A percentile compares a stretch with the other conserved stretches of the same genome.
Conservation (phyloP, 1,284 basidiomycete species). For the Anthracocystis setariae region DNA sequence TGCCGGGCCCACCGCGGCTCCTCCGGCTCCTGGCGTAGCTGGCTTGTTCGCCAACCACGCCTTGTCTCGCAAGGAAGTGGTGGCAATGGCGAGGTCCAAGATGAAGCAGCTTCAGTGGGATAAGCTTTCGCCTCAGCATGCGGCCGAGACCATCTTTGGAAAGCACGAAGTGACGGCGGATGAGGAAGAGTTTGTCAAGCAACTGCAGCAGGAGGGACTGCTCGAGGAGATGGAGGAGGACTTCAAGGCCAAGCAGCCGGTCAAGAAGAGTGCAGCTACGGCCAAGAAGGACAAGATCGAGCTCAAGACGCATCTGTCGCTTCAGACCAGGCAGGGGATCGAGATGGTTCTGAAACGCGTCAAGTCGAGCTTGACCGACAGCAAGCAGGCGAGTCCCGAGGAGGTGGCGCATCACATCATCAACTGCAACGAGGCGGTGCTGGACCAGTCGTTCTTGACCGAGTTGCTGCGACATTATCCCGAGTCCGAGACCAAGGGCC, state of each 20-base stretch:
- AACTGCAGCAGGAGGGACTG: slow-evolving; percentile 73
- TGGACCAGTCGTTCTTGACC: slow-evolving; percentile 65
- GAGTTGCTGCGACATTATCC: slow-evolving; percentile 66
- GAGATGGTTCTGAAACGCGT: slow-evolving; percentile 52
- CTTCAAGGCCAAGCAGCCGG: slow-evolving; percentile 95
- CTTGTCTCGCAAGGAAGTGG: slow-evolving; percentile 78
- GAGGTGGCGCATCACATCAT: slow-evolving; percentile 66
- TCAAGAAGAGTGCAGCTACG: slow-evolving; percentile 61
- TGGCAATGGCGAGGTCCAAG: slow-evolving; percentile 83
- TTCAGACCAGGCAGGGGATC: slow-evolving; percentile 59
- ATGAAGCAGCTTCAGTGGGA: slow-evolving; percentile 99
- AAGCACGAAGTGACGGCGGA: slow-evolving; percentile 44
- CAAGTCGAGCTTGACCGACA: slow-evolving; percentile 44
- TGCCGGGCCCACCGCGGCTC: slow-evolving; percentile 59
- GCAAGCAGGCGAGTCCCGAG: slow-evolving; percentile 65
- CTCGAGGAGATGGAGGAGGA: slow-evolving; percentile 98
- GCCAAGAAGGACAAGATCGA: slow-evolving; percentile 69
- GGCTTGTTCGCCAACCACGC: slow-evolving; percentile 47
- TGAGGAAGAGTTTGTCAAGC: slow-evolving; percentile 51
- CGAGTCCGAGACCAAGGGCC: slow-evolving; percentile 66
- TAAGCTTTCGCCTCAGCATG: slow-evolving; percentile 72
- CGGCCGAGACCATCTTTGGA: slow-evolving; percentile 66
- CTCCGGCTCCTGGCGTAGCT: slow-evolving; percentile 75
- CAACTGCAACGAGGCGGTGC: slow-evolving; percentile 64
- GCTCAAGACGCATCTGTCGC: slow-evolving; percentile 65